Conservation (phyloP, 2,329 filamentous ascomycete genomes). For the Helotiales sp. region DNA sequence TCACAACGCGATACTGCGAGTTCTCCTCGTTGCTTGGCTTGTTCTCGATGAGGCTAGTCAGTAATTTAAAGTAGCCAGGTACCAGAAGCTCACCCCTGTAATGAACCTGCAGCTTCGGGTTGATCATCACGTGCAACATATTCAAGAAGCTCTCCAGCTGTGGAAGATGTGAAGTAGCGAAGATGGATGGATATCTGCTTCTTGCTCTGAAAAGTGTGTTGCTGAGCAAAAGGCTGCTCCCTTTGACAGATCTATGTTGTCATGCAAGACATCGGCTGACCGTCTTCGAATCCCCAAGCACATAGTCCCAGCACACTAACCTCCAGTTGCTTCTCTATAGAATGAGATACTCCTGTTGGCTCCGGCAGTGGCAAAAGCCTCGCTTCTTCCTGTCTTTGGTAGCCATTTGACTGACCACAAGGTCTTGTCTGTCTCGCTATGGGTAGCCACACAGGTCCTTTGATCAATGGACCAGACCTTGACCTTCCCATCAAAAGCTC, state of each 20-base stretch:
- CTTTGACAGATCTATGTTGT: neutral
- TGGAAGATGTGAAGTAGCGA: neutral
- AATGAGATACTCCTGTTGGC: conserved; percentile 76
- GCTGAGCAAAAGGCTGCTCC: neutral
- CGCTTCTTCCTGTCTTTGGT: conserved; percentile 64
- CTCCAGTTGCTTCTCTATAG: conserved; percentile 79
- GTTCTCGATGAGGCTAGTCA: neutral
- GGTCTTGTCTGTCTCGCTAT: conserved; percentile 83
- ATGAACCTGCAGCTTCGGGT: neutral
- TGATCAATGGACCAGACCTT: conserved; percentile 95
- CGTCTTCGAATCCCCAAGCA: too few species aligned
- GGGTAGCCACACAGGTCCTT: conserved; percentile 83
- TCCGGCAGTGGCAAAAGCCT: conserved; percentile 77
- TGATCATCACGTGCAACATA: conserved; percentile 7
- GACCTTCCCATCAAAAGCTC: conserved; percentile 87
- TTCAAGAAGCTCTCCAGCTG: neutral
- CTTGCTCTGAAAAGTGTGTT: neutral
- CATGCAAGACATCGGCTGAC: neutral
- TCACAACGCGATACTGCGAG: neutral
- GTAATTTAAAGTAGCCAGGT: conserved; percentile 4
- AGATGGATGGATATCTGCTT: too few species aligned
- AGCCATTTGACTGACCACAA: conserved; percentile 86
- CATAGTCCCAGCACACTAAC: too few species aligned
- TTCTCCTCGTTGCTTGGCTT: neutral
- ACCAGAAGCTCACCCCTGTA: neutral